Conservation (phyloP, 1,284 basidiomycete species). For the Lignosus rhinocerotis region DNA sequence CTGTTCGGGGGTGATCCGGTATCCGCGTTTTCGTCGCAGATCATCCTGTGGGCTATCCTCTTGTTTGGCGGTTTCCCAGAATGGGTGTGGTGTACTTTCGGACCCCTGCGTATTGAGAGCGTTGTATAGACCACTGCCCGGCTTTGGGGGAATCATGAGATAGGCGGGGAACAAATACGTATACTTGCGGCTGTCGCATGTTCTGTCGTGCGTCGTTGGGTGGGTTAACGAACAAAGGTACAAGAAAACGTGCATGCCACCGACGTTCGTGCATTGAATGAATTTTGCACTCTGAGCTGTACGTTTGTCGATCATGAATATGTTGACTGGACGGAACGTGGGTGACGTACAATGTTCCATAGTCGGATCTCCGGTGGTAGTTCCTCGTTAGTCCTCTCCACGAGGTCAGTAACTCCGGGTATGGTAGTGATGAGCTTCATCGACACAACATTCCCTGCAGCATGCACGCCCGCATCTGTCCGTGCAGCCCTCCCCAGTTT, state of each 20-base stretch:
- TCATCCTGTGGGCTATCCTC: constrained; percentile 53
- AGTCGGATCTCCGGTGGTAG: constrained; percentile 91
- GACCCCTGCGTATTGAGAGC: constrained; percentile 38
- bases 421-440: constrained; percentile 86
- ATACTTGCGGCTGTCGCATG: constrained; percentile 94
- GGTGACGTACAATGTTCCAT: constrained; percentile 76
- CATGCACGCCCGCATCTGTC: constrained; percentile 97
- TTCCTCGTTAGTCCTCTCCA: constrained; percentile 81
- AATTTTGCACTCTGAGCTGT: constrained; percentile 81
- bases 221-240: constrained; percentile 13
- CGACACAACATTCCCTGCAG: constrained; percentile 92
- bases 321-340: not conserved
- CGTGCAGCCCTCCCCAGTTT: constrained; percentile 87
- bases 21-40: constrained; percentile 61
- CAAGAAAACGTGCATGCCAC: constrained; percentile 32
- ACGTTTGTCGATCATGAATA: not conserved
- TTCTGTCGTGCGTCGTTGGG: constrained; percentile 41
- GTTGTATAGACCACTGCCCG: constrained; percentile 63
- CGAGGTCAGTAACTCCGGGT: constrained; percentile 71
- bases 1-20: constrained; percentile 60
- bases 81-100: constrained; percentile 35
- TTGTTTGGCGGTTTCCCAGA: constrained; percentile 46
- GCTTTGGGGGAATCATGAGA: constrained; percentile 89
- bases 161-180: constrained; percentile 97
- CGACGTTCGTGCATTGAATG: constrained; percentile 88